Conservation (phyloP, 495 filamentous ascomycete genomes). For the Aspergillus coremiiformis region DNA sequence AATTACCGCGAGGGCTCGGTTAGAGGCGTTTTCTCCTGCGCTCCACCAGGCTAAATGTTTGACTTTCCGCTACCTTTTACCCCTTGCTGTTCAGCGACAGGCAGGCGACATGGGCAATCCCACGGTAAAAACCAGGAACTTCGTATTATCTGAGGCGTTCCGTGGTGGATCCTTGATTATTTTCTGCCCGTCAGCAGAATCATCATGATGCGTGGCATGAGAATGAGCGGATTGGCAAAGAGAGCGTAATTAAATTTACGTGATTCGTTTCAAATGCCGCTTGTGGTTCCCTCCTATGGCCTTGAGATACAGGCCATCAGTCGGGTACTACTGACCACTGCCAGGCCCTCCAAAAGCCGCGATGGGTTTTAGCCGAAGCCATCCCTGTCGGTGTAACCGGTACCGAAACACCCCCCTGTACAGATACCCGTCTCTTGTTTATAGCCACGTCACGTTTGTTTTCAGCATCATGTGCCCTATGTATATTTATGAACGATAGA, state of each 20-base stretch:
- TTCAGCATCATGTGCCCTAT: background rate
- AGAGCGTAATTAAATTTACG: background rate
- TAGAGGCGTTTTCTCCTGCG: slow-evolving; percentile 40
- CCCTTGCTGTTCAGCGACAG: background rate
- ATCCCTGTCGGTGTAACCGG: background rate
- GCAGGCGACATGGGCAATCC: background rate
- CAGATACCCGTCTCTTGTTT: background rate
- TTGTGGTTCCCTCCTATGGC: background rate
- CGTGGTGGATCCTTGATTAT: background rate
- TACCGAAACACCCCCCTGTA: background rate
- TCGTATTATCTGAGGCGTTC: background rate
- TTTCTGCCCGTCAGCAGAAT: background rate
- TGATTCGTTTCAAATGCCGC: background rate
- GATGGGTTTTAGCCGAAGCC: background rate
- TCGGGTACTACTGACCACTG: no score
- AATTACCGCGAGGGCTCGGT: slow-evolving; percentile 36
- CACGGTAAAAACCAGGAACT: background rate
- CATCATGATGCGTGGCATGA: background rate
- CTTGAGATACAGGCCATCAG: background rate
- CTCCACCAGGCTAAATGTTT: background rate
- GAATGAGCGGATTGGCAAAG: background rate
- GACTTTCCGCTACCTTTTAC: background rate
- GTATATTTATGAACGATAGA: slow-evolving; percentile 1
- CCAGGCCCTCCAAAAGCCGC: background rate
- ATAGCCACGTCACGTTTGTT: background rate